Percentiles rank a stretch among this genome's conserved stretches.
Conservation (phyloP, 176 grass and related monocot genomes). For the Thalia dealbata region DNA sequence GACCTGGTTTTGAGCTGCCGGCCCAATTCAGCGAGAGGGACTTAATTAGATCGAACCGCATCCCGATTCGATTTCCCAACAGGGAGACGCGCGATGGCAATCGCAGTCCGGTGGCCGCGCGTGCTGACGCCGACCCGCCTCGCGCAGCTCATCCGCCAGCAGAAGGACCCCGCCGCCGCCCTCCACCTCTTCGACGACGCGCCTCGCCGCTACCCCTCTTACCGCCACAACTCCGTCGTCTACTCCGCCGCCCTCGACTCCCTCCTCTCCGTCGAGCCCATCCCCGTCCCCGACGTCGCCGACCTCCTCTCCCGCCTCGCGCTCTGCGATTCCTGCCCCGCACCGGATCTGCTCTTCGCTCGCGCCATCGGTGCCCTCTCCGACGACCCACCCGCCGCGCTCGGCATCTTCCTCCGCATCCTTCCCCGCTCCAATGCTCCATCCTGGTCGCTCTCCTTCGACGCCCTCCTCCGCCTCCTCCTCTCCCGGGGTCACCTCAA, state of each 20-base stretch:
- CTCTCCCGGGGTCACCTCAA: slow-evolving; percentile 25
- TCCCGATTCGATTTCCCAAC: background rate
- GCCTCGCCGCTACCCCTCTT: slow-evolving; percentile 42
- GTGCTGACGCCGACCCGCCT: slow-evolving; percentile 57
- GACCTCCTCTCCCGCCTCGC: background rate
- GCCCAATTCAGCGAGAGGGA: too few species aligned
- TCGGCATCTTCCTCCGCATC: background rate
- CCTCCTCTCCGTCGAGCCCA: slow-evolving; percentile 23
- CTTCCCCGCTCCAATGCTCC: slow-evolving; percentile 39
- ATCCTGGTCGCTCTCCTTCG: slow-evolving; percentile 63
- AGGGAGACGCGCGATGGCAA: too few species aligned
- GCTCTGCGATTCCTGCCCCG: slow-evolving; percentile 17
- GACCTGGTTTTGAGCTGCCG: too few species aligned
- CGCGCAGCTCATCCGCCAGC: slow-evolving; percentile 47
- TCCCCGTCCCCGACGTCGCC: slow-evolving; percentile 35
- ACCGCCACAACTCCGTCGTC: slow-evolving; percentile 48
- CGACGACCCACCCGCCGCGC: slow-evolving; percentile 31
- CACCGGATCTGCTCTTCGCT: slow-evolving; percentile 43
- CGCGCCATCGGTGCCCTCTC: slow-evolving; percentile 34
- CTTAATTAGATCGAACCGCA: background rate
- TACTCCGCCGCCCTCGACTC: slow-evolving; percentile 26
- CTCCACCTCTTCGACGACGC: slow-evolving; percentile 39
- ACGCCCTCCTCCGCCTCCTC: slow-evolving; percentile 47
- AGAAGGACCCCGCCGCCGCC: slow-evolving; percentile 48
- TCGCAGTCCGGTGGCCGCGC: slow-evolving; percentile 57